Percentiles rank a stretch among this genome's conserved stretches.
phyloP scores from a whole-genome alignment of 495 filamentous ascomycete genomes.

The Penicillium pancosmium region DNA sequence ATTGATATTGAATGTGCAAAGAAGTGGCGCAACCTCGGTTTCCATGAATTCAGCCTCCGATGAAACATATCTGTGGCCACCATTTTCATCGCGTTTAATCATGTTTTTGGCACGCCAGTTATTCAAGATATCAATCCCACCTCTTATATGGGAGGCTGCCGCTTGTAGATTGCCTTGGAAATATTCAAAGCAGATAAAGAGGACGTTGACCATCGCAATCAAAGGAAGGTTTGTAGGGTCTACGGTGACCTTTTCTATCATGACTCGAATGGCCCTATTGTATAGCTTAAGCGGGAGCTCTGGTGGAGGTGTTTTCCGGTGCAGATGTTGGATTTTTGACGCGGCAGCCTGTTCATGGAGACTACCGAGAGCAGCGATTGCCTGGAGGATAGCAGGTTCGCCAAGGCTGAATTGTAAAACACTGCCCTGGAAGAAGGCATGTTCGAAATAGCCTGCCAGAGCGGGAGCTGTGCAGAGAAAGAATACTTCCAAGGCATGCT shows the following conservation, averaged over 20 bases:
- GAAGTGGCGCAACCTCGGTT: constrained; percentile 22
- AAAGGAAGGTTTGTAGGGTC: constrained; percentile 10
- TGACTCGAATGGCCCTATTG: constrained; percentile 21
- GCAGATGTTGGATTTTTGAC: background rate
- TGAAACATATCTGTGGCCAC: constrained; percentile 10
- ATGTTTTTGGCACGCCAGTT: constrained; percentile 14
- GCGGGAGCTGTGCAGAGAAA: constrained; percentile 43
- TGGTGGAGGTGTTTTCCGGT: background rate
- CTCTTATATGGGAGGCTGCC: constrained; percentile 18
- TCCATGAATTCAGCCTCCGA: constrained; percentile 24
- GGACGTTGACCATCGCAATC: constrained; percentile 18
- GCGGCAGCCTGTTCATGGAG: constrained; percentile 52
- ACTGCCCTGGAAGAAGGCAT: constrained; percentile 56
- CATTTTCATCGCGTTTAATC: background rate
- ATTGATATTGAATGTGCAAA: constrained; percentile 22
- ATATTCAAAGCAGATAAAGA: constrained; percentile 27
- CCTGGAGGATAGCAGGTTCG: constrained; percentile 63
- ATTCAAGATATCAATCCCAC: constrained; percentile 23
- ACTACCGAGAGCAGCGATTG: constrained; percentile 63
- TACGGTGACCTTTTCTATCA: constrained; percentile 15
- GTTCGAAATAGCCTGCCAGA: constrained; percentile 63
- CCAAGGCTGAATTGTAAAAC: constrained; percentile 60
- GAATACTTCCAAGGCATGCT: constrained; percentile 24
- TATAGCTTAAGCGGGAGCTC: constrained; percentile 19
- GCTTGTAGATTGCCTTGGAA: constrained; percentile 20